Base-by-base conservation (phyloP, 2,329 filamentous ascomycete species). In the Triangularia setosa region DNA sequence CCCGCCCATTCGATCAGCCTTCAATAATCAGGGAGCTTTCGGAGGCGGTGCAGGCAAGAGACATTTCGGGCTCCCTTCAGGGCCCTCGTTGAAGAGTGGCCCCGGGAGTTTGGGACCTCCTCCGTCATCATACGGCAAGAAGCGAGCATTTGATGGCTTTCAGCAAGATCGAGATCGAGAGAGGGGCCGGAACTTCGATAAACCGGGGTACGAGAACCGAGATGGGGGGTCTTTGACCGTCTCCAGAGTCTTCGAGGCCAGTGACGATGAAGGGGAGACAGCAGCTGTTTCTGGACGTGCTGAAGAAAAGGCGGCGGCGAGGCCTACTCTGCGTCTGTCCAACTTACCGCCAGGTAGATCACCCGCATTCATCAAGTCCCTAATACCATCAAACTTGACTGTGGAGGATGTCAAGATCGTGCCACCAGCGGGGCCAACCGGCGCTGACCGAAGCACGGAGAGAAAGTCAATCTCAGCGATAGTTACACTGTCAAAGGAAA, bases 401-500 rank as follows among this genome's bases (percentile, higher is more conserved):
- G 87, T 94, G 4, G 91, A 94, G 71, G 84, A 86, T 67, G 87
- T 97, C 59, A 90, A 89, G 72, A 87, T 95, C 28, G 76, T 90
- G 27, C 84, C 87, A 2, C 83, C 0, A 73, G 78, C 12, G 83
- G 81, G 2, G 77, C 84, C 1, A 79, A 77, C 40, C 77, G 77
- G 40, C n/a, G 40, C 18, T 48, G 40, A 48, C 40, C 11, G 40
- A 9, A 21, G 8, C 12, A 83, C 80, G 2, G 90, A 93, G 69
- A 84, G 90, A 64, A 93, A 88, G 72, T 90, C 89, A 1, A 83
- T 87, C 33, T 84, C 91, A 16, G 92, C 92, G 4, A 92, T 97
- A 70, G 90, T 95, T 55, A 93, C 90, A 0, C 78, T 97, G 28
- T 87, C 90, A 1, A 87, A 90, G 64, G 91, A 95, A 68, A 95